Percentiles rank a stretch among this genome's conserved stretches.
Evolutionary conservation across 345 rosid genomes (phyloP).

Genomic region (Populus pruinosa): DNA sequence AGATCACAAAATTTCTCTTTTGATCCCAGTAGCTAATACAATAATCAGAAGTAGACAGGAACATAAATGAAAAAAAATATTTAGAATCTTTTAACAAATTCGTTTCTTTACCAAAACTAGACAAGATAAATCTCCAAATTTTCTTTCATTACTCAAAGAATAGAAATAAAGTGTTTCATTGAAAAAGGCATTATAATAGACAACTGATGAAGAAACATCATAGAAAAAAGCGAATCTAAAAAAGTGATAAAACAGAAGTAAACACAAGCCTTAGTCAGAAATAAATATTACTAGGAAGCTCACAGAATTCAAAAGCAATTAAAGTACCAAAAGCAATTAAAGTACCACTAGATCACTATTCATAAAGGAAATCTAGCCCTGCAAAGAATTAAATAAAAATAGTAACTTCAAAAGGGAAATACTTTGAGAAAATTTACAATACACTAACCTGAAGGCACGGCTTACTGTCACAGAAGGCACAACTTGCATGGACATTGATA

Average conservation of each 20-base stretch:
- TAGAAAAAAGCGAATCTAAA: too few relatives aligned
- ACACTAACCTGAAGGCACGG: slow-evolving; percentile 46
- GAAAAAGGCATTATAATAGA: background rate
- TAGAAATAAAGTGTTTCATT: background rate
- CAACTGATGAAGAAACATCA: background rate
- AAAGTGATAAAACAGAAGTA: background rate
- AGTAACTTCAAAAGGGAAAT: background rate
- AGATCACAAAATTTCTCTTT: background rate
- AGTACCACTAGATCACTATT: slow-evolving; percentile 7
- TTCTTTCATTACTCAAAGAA: background rate
- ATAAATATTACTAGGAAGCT: background rate
- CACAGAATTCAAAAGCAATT: background rate
- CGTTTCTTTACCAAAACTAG: background rate
- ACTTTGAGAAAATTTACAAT: background rate
- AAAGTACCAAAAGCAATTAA: background rate
- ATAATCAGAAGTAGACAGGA: background rate
- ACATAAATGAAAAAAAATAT: background rate
- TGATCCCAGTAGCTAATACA: background rate
- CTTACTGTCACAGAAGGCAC: slow-evolving; percentile 24
- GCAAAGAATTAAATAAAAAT: background rate
- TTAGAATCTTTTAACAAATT: background rate
- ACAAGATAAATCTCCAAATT: background rate
- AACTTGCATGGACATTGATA: slow-evolving; percentile 27
- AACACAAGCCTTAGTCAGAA: background rate
- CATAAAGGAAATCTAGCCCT: background rate